phyloP scores from a whole-genome alignment of 2,329 filamentous ascomycete species.

The Karstenula rhodostoma region DNA sequence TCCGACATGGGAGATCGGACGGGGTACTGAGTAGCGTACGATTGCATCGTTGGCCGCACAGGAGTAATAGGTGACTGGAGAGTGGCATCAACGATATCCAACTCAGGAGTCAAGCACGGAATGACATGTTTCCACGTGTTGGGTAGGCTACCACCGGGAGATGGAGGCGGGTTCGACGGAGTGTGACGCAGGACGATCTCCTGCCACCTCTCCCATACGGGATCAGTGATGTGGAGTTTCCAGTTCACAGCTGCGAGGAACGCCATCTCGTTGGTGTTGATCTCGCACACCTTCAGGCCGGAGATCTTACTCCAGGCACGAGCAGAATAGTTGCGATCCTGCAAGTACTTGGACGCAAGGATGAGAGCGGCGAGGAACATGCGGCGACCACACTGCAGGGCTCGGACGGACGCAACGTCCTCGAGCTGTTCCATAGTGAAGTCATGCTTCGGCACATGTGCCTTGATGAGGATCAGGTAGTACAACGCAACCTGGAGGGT shows the following conservation, averaged over 20 bases:
- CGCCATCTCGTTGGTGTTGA: slow-evolving; percentile 95
- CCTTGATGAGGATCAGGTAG: slow-evolving; percentile 93
- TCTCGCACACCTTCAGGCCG: slow-evolving; percentile 89
- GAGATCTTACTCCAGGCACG: slow-evolving; percentile 99
- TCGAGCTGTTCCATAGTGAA: slow-evolving; percentile 86
- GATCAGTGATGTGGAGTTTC: slow-evolving; percentile 92
- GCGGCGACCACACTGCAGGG: slow-evolving; percentile 91
- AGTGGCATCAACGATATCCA: slow-evolving; percentile 58
- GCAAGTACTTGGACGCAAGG: slow-evolving; percentile 95
- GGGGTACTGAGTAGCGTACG: slow-evolving; percentile 33
- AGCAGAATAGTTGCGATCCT: slow-evolving; percentile 97
- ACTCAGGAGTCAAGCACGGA: slow-evolving; percentile 64
- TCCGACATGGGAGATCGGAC: slow-evolving; percentile 35
- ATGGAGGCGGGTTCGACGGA: slow-evolving; percentile 60
- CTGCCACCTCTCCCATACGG: slow-evolving; percentile 90
- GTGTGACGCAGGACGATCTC: slow-evolving; percentile 89
- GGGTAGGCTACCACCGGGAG: slow-evolving; percentile 46
- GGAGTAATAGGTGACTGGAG: slow-evolving; percentile 43
- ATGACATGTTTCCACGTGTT: slow-evolving; percentile 60
- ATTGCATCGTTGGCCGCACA: slow-evolving; percentile 33
- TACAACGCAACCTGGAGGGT: slow-evolving; percentile 96
- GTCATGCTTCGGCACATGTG: slow-evolving; percentile 82
- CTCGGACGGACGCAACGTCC: slow-evolving; percentile 75
- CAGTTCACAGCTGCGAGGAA: slow-evolving; percentile 91
- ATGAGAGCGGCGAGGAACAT: slow-evolving; percentile 98